These are phyloP conservation scores for Monosporascus sp. DNA, from an alignment of 2,329 filamentous ascomycete genomes.

Conservation along the genomic window DNA sequence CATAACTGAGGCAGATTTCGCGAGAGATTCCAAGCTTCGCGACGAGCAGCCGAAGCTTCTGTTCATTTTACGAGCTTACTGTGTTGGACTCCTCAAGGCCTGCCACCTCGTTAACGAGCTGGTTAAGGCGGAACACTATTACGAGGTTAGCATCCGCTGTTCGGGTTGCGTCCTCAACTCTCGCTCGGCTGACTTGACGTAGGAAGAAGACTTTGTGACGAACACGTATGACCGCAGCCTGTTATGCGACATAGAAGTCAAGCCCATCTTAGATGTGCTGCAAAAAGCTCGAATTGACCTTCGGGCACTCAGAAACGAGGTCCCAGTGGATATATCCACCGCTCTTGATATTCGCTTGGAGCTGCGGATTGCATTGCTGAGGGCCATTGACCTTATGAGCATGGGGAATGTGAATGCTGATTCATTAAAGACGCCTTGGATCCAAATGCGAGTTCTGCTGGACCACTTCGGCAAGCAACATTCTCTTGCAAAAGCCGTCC, in stretches of 20 bases:
- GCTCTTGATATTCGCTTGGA: constrained; percentile 62
- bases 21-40: constrained; percentile 27
- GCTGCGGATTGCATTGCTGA: constrained; percentile 60
- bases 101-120: constrained; percentile 73
- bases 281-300: constrained; percentile 34
- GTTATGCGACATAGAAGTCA: constrained; percentile 56
- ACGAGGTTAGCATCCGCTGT: constrained; percentile 56
- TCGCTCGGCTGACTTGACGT: constrained; percentile 8
- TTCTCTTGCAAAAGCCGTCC: constrained; percentile 56
- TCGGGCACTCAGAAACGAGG: constrained; percentile 19
- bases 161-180: neutral
- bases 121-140: constrained; percentile 80
- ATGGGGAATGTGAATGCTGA: constrained; percentile 37
- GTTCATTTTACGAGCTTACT: constrained; percentile 75
- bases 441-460: constrained; percentile 44
- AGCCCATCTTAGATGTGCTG: constrained; percentile 50
- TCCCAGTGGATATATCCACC: constrained; percentile 31
- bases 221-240: constrained; percentile 82
- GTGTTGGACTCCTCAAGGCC: constrained; percentile 74
- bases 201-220: constrained; percentile 96
- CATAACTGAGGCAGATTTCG: constrained; percentile 62
- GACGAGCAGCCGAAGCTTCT: constrained; percentile 43
- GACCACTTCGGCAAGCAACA: constrained; percentile 54
- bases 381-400: constrained; percentile 44
- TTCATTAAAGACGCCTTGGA: constrained; percentile 46